Base-by-base conservation (phyloP, 2,329 filamentous ascomycete species). In the Cordyceps fumosorosea region DNA sequence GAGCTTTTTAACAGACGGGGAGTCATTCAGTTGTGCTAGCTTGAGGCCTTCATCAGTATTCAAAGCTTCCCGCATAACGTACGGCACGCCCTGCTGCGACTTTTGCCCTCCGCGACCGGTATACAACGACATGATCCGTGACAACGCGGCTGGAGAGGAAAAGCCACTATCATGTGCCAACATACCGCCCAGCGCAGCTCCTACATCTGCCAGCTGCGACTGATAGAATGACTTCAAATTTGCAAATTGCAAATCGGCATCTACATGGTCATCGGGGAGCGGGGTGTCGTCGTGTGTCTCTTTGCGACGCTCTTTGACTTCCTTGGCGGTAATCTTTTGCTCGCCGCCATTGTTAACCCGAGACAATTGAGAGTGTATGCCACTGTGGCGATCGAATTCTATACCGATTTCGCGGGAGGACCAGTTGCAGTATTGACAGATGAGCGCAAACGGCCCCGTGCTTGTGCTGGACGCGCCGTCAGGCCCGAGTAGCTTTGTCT, bases 361-460 rank as follows among this genome's bases (percentile, higher is more conserved):
- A 44, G 87, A 78, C 10, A 96, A 79, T 72, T 99, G 95, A 32
- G 84, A 81, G 66, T 90, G 88, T 65, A 99, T 92, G 64, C 91
- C 91, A 63, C 90, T 95, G 11, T 90, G 87, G 68, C 93, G 93
- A 69, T 93, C 91, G 71, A 99, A 96, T 69, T 90, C 86, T 73
- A 99, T 88, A 44, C 89, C 91, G 48, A 96, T 90, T 71, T 99
- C 95, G 58, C 89, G 83, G 1, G 92, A 93, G 65, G 86, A 91
- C 95, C 95, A 99, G 74, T 90, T 87, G 78, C 95, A 99, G 75
- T 96, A 96, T 57, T 87, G 86, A 78, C 95, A 99, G 44, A 88
- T 85, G 48, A 99, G 81, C 40, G 93, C 86, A 75, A 88, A 97
- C 0, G 89, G 87, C 2, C 77, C 79, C 34, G 77, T 69, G 63